Evolutionary conservation across 441 rosid genomes (phyloP).

Genomic region (Adansonia grandidieri): DNA sequence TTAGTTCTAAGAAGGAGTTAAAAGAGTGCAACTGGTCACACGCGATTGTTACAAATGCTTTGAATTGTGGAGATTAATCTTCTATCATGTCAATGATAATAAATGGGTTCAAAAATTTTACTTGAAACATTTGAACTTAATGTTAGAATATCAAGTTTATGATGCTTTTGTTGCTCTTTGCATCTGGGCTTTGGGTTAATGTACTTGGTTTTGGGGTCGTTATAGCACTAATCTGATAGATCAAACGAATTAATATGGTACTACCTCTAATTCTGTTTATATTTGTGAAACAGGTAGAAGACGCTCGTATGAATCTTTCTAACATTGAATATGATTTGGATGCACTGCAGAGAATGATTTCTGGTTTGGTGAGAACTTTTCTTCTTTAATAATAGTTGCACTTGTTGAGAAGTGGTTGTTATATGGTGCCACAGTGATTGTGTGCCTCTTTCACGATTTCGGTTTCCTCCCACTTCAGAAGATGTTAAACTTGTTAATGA

Average conservation of each 20-base stretch:
- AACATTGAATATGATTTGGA: constrained; percentile 65
- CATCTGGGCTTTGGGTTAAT: not conserved
- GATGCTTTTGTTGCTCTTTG: not conserved
- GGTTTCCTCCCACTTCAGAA: too few relatives aligned
- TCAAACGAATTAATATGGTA: not conserved
- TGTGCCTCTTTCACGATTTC: not conserved
- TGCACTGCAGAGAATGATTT: constrained; percentile 63
- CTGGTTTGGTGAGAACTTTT: constrained; percentile 62
- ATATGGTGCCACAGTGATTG: not conserved
- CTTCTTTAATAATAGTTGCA: constrained; percentile 15
- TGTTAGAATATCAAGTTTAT: not conserved
- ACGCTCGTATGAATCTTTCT: constrained; percentile 63
- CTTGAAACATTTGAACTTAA: constrained; percentile 1
- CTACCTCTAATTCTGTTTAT: not conserved
- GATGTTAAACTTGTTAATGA: constrained; percentile 1
- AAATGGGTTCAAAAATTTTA: not conserved
- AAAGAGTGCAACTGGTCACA: not conserved
- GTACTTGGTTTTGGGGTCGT: not conserved
- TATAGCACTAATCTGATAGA: not conserved
- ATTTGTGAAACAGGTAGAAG: constrained; percentile 60
- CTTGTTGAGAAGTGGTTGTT: constrained; percentile 17
- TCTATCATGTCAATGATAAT: constrained; percentile 6
- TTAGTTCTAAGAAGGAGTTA: not conserved
- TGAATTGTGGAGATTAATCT: not conserved
- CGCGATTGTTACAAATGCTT: not conserved